Conservation (phyloP, 345 rosid genomes). For the Dipteronia sinensis region DNA sequence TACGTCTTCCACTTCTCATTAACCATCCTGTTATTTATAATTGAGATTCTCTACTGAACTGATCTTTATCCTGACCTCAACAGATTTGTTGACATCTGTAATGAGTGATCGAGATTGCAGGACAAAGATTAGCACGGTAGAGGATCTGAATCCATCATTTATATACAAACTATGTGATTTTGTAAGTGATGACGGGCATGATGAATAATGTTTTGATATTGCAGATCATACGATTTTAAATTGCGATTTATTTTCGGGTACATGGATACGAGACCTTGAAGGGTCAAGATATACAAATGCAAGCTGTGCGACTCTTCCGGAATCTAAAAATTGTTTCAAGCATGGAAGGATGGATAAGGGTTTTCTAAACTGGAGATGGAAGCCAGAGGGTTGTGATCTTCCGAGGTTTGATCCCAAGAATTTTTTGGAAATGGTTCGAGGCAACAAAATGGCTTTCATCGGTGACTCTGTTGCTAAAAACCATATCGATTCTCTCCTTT, state of each 20-base stretch:
- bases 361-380: conserved; percentile 93
- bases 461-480: conserved; percentile 94
- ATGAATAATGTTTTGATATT: neutral
- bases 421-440: conserved; percentile 57
- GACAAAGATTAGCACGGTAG: too few relatives aligned
- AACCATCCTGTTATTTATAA: too few relatives aligned
- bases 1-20: too few relatives aligned
- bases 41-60: too few relatives aligned
- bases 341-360: conserved; percentile 67
- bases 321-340: conserved; percentile 67
- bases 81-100: too few relatives aligned
- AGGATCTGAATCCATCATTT: too few relatives aligned
- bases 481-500: conserved; percentile 85
- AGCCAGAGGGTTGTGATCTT: conserved; percentile 70
- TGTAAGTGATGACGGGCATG: neutral
- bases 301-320: conserved; percentile 71
- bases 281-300: conserved; percentile 61
- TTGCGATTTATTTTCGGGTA: conserved; percentile 69
- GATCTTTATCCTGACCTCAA: too few relatives aligned
- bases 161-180: too few relatives aligned
- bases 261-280: conserved; percentile 61
- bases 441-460: conserved; percentile 71
- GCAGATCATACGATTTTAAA: conserved; percentile 23
- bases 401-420: conserved; percentile 58
- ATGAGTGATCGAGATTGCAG: too few relatives aligned